phyloP scores from a whole-genome alignment of 441 rosid species.

The Erodium moschatum region DNA sequence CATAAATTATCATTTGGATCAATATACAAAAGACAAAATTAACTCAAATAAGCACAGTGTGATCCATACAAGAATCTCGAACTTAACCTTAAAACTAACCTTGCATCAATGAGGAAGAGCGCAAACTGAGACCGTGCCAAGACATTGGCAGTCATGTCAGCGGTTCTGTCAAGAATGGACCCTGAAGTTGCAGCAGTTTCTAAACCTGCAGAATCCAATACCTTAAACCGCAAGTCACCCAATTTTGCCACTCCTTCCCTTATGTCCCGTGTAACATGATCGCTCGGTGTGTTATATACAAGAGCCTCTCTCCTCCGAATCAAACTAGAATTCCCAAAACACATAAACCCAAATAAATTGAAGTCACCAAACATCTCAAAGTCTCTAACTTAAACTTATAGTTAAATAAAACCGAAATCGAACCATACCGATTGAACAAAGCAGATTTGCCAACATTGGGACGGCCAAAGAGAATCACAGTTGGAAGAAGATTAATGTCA shows the following conservation, averaged over 20 bases:
- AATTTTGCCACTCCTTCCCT: slow-evolving; percentile 87
- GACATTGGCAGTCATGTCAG: slow-evolving; percentile 70
- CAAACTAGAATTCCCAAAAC: slow-evolving; percentile 36
- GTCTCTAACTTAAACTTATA: neutral
- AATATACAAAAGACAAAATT: no score
- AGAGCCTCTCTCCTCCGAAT: slow-evolving; percentile 86
- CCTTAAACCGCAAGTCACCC: slow-evolving; percentile 69
- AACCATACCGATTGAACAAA: slow-evolving; percentile 58
- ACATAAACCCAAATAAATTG: slow-evolving; percentile 1
- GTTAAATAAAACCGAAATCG: slow-evolving; percentile 13
- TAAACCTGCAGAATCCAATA: slow-evolving; percentile 87
- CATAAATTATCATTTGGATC: no score
- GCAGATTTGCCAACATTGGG: slow-evolving; percentile 97
- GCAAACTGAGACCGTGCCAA: slow-evolving; percentile 73
- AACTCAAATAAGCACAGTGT: neutral
- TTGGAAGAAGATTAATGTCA: slow-evolving; percentile 53
- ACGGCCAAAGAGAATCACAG: slow-evolving; percentile 73
- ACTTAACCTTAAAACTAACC: slow-evolving; percentile 35
- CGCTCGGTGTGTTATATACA: slow-evolving; percentile 79
- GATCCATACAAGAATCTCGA: slow-evolving; percentile 11
- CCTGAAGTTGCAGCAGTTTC: slow-evolving; percentile 83
- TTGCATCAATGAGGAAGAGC: slow-evolving; percentile 61
- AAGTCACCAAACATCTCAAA: neutral
- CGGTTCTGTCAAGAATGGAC: slow-evolving; percentile 76
- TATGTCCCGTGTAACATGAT: slow-evolving; percentile 88